Base-by-base conservation (phyloP, 2,329 filamentous ascomycete genomes). In the Colletotrichum endophyticum region DNA sequence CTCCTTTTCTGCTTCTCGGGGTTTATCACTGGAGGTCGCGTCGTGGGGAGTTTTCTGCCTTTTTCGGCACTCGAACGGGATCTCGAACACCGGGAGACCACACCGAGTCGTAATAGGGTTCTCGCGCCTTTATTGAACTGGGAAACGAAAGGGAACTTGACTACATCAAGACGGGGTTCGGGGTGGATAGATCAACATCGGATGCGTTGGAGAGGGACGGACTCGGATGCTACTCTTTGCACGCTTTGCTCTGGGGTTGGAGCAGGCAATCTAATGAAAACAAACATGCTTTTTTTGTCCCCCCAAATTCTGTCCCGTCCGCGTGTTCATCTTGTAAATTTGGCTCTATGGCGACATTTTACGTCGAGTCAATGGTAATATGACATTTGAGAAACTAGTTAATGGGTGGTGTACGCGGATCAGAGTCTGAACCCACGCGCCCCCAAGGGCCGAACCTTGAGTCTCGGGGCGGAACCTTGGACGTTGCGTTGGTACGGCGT, bases 191-290 rank as follows among this genome's bases (percentile, higher is more conserved):
- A 76, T 73, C 27, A 69, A 56, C 44, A 75, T 56, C 61, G 56
- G 56, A 36, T 75, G 59, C 70, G 63, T 63, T 44, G 63, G 70
- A 57, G 70, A 36, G 32, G 67, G 49, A 75, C 56, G 57, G 67
- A 67, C 28, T 44, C 27, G 57, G 59, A 62, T 76, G 73, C 25
- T 66, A 28, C 57, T 44, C 28, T 73, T 73, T 44, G 70, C 64
- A 49, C 44, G 66, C 73, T 69, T 49, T 73, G 70, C 73, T 73
- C 57, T 36, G 19, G 63, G 44, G 59, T 49, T n/a, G 64, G 64
- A 70, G 73, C 64, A 49, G 28, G 64, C 44, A 44, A 69, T 64
- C 22, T 76, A 76, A 73, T 73, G 64, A 73, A 73, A 68, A 72
- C 44, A 61, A 56, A 70, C 44, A 62, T 64, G 67, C 62, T 69